These are phyloP conservation scores for Cordyceps militaris DNA, from an alignment of 2,329 filamentous ascomycete species.

Conservation along the genomic window DNA sequence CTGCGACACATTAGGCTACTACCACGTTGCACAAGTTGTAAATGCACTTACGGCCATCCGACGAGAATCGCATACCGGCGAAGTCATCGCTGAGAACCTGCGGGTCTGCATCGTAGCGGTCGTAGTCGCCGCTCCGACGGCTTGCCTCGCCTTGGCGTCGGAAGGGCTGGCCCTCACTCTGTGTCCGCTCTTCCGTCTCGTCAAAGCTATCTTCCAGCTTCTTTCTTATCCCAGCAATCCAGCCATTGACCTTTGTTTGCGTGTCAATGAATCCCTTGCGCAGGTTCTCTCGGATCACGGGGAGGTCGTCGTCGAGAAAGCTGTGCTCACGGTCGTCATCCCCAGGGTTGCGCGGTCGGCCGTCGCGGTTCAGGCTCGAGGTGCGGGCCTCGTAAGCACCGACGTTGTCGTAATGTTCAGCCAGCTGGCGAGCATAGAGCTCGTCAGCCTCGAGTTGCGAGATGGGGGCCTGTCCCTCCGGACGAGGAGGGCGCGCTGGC, in stretches of 20 bases:
- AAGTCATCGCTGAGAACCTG: constrained; percentile 88
- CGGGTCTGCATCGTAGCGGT: constrained; percentile 91
- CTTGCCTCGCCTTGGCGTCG: constrained; percentile 54
- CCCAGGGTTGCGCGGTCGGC: constrained; percentile 30
- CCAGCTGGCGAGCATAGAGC: constrained; percentile 83
- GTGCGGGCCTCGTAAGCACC: constrained; percentile 52
- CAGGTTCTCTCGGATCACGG: constrained; percentile 86
- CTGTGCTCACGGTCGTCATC: constrained; percentile 69
- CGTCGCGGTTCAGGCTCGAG: constrained; percentile 33
- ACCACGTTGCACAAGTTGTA: neutral
- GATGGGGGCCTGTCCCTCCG: constrained; percentile 54
- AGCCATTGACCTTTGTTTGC: constrained; percentile 84
- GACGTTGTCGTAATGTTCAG: constrained; percentile 74
- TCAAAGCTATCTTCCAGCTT: constrained; percentile 83
- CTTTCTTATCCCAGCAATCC: constrained; percentile 89
- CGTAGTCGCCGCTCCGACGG: constrained; percentile 76
- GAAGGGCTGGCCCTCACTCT: constrained; percentile 24
- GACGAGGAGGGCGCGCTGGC: constrained; percentile 76
- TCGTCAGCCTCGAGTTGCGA: constrained; percentile 88
- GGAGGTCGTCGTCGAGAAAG: constrained; percentile 94
- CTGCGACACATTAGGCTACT: constrained; percentile 19
- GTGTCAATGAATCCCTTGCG: constrained; percentile 93
- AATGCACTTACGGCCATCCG: constrained; percentile 51
- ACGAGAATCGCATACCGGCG: constrained; percentile 56
- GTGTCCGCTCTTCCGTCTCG: constrained; percentile 50